Base-by-base conservation (phyloP, 495 filamentous ascomycete species). In the Bathelium albidoporum region DNA sequence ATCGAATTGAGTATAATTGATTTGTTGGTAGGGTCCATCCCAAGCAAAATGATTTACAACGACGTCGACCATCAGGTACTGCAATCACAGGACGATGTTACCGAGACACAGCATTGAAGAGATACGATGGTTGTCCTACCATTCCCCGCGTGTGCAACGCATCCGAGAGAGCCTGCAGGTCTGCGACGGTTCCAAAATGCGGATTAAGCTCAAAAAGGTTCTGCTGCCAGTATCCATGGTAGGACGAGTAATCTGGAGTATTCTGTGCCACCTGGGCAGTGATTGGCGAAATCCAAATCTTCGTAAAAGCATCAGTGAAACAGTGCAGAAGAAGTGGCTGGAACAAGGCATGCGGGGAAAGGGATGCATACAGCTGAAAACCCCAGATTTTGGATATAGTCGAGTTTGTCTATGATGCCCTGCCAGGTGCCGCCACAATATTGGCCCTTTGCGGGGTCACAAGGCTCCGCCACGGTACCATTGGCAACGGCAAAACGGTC, bases 21-120 rank as follows among this genome's bases (percentile, higher is more conserved):
- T 80, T 34, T 71, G 75, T 26, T 74, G 66, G 2, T 55, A 12
- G 4, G 49, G 1, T 55, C 49, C 49, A 55, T 55, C 49, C 49
- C 49, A 83, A 28, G 84, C 88, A 81, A 90, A 84, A 68, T 90
- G 87, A 70, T 91, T 91, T 12, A 85, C 81, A 12, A 90, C 88
- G 0, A 90, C 80, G 66, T 91, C 88, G 29, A 89, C 82, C 88
- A 91, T 90, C 32, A 90, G 75, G 55, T 85, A 87, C 60, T 63
- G 43, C 10, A 55, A 10, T 43, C 58, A 62, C 65, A 64, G 63
- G 65, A 63, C 44, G 59, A 60, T 67, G n/a, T 41, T 34, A 16
- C 60, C 61, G 1, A 64, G 28, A 41, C 61, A 62, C 55, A 67
- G 28, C 60, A 61, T 64, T 41, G 36, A 67, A 32, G 45, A 59